Conservation (phyloP, 306 rosid species). For the Canavalia gladiata region DNA sequence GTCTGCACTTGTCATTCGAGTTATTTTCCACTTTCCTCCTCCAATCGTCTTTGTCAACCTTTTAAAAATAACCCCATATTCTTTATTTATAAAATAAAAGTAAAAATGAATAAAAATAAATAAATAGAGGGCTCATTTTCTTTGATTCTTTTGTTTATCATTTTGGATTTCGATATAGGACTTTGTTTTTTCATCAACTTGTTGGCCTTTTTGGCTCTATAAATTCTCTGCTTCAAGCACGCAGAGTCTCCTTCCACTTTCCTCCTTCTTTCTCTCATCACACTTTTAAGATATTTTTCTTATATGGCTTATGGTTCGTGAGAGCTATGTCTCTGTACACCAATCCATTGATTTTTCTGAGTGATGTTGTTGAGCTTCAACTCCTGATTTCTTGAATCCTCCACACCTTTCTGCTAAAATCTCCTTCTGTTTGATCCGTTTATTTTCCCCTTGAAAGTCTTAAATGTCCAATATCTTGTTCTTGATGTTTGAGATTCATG, state of each 20-base stretch:
- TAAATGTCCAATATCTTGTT: slow-evolving; percentile 66
- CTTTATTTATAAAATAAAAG: too few relatives aligned
- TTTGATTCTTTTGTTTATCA: slow-evolving; percentile 7
- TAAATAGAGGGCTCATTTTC: background rate
- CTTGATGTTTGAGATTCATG: slow-evolving; percentile 94
- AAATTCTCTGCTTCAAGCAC: slow-evolving; percentile 51
- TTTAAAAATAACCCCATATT: too few relatives aligned
- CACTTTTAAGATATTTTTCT: background rate
- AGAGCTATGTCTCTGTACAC: slow-evolving; percentile 22
- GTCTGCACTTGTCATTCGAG: too few relatives aligned
- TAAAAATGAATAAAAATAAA: too few relatives aligned
- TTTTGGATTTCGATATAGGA: slow-evolving; percentile 19
- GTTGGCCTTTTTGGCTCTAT: slow-evolving; percentile 51
- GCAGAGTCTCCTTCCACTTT: slow-evolving; percentile 54
- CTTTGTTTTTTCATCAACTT: slow-evolving; percentile 37
- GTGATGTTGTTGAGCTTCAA: background rate
- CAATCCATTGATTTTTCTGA: background rate
- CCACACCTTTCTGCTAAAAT: background rate
- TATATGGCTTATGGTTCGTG: background rate
- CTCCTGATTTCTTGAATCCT: background rate
- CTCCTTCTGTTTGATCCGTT: too few relatives aligned
- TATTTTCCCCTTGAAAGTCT: background rate
- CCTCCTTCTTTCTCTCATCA: background rate
- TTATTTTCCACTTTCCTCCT: too few relatives aligned
- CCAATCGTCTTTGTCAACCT: too few relatives aligned